Evolutionary conservation across 805 yeast genomes (phyloP).

Genomic region (Blastobotrys robertii): DNA sequence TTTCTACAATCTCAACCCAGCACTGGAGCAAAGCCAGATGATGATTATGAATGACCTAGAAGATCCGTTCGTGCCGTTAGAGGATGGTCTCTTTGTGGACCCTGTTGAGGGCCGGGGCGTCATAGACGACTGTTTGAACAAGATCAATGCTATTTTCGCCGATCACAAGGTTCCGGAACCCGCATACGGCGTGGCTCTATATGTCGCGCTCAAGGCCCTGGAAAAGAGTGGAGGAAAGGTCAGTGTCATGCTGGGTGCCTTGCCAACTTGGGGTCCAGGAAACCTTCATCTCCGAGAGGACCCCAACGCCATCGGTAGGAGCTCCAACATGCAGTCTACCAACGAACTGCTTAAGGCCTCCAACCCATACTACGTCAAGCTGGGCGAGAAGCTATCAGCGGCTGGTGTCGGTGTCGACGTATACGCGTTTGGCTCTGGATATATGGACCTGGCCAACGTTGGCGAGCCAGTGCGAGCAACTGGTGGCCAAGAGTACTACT

Average conservation of each 20-base stretch:
- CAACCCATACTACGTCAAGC: slow-evolving; percentile 48
- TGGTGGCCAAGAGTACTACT: slow-evolving; percentile 60
- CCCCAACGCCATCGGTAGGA: slow-evolving; percentile 24
- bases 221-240: slow-evolving; percentile 67
- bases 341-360: slow-evolving; percentile 49
- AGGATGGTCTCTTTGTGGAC: slow-evolving; percentile 66
- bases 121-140: slow-evolving; percentile 58
- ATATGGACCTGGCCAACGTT: slow-evolving; percentile 67
- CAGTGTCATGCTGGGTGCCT: slow-evolving; percentile 49
- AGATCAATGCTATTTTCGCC: slow-evolving; percentile 40
- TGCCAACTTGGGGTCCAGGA: slow-evolving; percentile 83
- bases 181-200: slow-evolving; percentile 70
- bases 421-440: slow-evolving; percentile 52
- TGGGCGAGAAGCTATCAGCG: slow-evolving; percentile 47
- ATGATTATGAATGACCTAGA: slow-evolving; percentile 58
- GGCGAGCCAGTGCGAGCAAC: slow-evolving; percentile 54
- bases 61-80: slow-evolving; percentile 76
- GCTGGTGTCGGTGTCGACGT: slow-evolving; percentile 68
- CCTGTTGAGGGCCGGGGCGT: slow-evolving; percentile 54
- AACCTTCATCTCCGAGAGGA: slow-evolving; percentile 28
- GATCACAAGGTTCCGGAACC: slow-evolving; percentile 44
- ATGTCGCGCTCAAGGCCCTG: slow-evolving; percentile 55
- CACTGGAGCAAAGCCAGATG: slow-evolving; percentile 46
- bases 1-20: slow-evolving; percentile 57
- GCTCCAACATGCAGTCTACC: slow-evolving; percentile 30